phyloP scores from a whole-genome alignment of 805 yeast genomes.

The Wickerhamomyces pijperi region DNA sequence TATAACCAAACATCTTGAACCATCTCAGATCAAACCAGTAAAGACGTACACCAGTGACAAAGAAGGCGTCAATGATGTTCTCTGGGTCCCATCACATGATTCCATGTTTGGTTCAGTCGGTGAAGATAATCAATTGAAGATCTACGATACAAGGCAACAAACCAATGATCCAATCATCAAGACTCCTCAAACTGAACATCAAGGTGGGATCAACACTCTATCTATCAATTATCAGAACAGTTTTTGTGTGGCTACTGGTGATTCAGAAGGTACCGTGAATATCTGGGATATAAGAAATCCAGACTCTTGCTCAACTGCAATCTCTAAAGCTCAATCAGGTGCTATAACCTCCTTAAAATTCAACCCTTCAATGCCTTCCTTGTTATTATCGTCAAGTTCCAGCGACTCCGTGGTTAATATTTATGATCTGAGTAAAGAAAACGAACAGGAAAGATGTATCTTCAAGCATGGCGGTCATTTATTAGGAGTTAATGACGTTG shows the following conservation, averaged over 20 bases:
- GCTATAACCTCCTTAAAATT: conserved; percentile 60
- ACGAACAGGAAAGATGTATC: conserved; percentile 21
- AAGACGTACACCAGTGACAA: conserved; percentile 22
- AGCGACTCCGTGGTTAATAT: conserved; percentile 52
- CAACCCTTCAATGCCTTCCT: conserved; percentile 46
- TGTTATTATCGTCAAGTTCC: conserved; percentile 58
- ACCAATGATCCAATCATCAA: conserved; percentile 2
- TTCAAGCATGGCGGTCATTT: conserved; percentile 82
- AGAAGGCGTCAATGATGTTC: conserved; percentile 57
- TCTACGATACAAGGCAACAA: conserved; percentile 42
- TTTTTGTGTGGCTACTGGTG: conserved; percentile 57
- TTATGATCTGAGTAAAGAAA: conserved; percentile 36
- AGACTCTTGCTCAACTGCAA: conserved; percentile 18
- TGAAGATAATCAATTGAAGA: conserved; percentile 41
- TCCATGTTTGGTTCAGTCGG: conserved; percentile 54
- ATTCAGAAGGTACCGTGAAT: conserved; percentile 40
- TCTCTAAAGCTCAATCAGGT: conserved; percentile 31
- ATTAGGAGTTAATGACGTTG: conserved; percentile 74
- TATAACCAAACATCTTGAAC: conserved; percentile 30
- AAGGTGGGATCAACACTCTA: conserved; percentile 42
- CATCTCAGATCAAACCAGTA: conserved; percentile 1
- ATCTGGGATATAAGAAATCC: conserved; percentile 58
- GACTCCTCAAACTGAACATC: conserved; percentile 8
- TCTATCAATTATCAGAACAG: conserved; percentile 48
- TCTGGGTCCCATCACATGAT: conserved; percentile 57